Evolutionary conservation across 352 stramenopile genomes (phyloP).

Genomic region (Phytophthora quininea): DNA sequence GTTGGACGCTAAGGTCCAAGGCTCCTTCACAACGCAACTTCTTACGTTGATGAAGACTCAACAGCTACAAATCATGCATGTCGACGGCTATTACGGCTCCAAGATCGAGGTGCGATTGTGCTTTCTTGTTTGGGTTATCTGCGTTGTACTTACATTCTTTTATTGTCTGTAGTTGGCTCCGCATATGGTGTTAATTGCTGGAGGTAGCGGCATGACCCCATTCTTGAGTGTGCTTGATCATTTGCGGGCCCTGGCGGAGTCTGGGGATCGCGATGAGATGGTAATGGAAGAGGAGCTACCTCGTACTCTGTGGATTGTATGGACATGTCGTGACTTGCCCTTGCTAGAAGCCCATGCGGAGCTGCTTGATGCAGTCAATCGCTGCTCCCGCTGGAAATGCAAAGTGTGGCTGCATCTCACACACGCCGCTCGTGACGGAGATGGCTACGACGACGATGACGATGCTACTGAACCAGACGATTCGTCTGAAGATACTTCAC

Average conservation of each 20-base stretch:
- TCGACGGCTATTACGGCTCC: conserved; percentile 80
- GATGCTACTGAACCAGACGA: conserved; percentile 45
- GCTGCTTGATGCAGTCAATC: conserved; percentile 50
- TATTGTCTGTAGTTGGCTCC: conserved; percentile 21
- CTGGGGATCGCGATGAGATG: conserved; percentile 14
- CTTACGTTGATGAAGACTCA: conserved; percentile 52
- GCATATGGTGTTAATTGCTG: conserved; percentile 78
- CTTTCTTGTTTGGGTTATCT: background rate
- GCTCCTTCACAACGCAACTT: conserved; percentile 58
- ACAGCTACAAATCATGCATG: conserved; percentile 45
- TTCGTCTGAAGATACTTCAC: conserved; percentile 29
- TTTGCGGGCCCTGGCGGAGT: conserved; percentile 41
- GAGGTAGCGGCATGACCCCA: conserved; percentile 75
- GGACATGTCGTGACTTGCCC: conserved; percentile 57
- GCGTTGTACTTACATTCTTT: conserved; percentile 4
- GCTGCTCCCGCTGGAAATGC: conserved; percentile 48
- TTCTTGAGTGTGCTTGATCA: conserved; percentile 74
- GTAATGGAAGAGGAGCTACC: conserved; percentile 30
- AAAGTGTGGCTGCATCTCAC: conserved; percentile 61
- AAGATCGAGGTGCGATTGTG: conserved; percentile 38
- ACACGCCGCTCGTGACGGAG: conserved; percentile 15
- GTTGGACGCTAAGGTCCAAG: conserved; percentile 72
- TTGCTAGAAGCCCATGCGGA: conserved; percentile 49
- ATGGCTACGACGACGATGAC: conserved; percentile 27
- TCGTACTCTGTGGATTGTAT: conserved; percentile 56